phyloP scores from a whole-genome alignment of 768 basidiomycete species.

The Kwoniella shandongensis region DNA sequence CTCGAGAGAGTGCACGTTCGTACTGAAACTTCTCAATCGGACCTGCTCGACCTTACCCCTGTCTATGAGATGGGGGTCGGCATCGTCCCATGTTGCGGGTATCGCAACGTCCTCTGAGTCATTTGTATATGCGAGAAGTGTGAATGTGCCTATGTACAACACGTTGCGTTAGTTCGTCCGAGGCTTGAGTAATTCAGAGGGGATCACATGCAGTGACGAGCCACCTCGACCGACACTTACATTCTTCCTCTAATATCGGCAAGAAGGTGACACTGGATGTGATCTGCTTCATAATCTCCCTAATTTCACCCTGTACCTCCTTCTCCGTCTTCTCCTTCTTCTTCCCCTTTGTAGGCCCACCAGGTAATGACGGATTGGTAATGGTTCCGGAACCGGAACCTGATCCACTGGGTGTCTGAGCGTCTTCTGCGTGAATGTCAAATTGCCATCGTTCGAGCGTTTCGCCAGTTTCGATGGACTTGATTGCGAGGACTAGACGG shows the following conservation, averaged over 20 bases:
- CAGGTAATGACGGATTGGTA: conserved; percentile 17
- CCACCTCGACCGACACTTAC: conserved; percentile 43
- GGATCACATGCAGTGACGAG: too few relatives aligned
- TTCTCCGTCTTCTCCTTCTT: conserved; percentile 56
- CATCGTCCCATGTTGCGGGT: conserved; percentile 95
- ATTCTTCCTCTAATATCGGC: conserved; percentile 82
- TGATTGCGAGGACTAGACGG: conserved; percentile 90
- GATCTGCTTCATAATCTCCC: conserved; percentile 97
- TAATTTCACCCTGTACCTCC: conserved; percentile 95
- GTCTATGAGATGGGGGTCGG: conserved; percentile 87
- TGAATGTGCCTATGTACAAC: conserved; percentile 72
- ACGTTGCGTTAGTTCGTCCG: background rate
- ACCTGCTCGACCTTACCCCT: conserved; percentile 72
- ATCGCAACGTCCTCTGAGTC: conserved; percentile 77
- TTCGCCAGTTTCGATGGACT: conserved; percentile 86
- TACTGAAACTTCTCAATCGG: conserved; percentile 93
- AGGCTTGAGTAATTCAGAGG: too few relatives aligned
- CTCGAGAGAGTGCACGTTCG: conserved; percentile 88
- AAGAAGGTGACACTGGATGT: conserved; percentile 95
- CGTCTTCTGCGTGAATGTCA: conserved; percentile 67
- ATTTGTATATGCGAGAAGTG: conserved; percentile 90
- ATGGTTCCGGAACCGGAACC: conserved; percentile 45
- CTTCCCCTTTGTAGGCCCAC: conserved; percentile 11
- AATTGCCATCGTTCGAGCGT: conserved; percentile 98
- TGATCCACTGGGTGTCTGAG: conserved; percentile 3